Evolutionary conservation across 2,329 filamentous ascomycete species (phyloP).

Genomic region (Diaporthe longicolla): DNA sequence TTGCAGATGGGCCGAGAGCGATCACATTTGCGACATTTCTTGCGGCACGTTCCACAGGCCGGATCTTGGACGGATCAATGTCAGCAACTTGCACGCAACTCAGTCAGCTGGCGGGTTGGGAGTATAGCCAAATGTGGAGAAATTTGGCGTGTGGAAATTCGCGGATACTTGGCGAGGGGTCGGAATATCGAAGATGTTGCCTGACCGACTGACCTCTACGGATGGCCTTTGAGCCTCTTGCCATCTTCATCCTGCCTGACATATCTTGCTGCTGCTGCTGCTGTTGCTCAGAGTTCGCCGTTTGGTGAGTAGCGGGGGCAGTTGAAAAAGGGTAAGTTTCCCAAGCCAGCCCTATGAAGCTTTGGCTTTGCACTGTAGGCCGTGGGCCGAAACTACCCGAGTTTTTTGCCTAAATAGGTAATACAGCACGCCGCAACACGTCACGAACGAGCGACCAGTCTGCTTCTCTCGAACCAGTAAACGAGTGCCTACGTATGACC

Average conservation of each 20-base stretch:
- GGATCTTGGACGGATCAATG: conserved; percentile 45
- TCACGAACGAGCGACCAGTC: neutral
- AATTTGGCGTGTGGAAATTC: neutral
- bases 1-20: conserved; percentile 49
- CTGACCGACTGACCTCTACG: conserved; percentile 6
- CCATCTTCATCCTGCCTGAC: conserved; percentile 3
- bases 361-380: neutral
- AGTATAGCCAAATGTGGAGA: conserved; percentile 15
- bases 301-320: neutral
- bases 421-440: neutral
- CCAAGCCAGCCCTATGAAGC: neutral
- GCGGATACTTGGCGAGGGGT: neutral
- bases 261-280: neutral
- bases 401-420: neutral
- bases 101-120: neutral
- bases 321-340: conserved; percentile 4
- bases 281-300: too few species aligned
- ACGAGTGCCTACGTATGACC: too few species aligned
- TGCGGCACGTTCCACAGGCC: conserved; percentile 51
- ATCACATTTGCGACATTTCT: conserved; percentile 52
- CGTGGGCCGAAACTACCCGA: conserved; percentile 14
- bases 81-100: neutral
- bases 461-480: too few species aligned
- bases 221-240: conserved; percentile 13
- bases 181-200: neutral